Evolutionary conservation across 2,329 filamentous ascomycete species (phyloP), one percentile per base, ranked within the genome.

Genomic region (Pseudocercospora pini-densiflorae): DNA sequence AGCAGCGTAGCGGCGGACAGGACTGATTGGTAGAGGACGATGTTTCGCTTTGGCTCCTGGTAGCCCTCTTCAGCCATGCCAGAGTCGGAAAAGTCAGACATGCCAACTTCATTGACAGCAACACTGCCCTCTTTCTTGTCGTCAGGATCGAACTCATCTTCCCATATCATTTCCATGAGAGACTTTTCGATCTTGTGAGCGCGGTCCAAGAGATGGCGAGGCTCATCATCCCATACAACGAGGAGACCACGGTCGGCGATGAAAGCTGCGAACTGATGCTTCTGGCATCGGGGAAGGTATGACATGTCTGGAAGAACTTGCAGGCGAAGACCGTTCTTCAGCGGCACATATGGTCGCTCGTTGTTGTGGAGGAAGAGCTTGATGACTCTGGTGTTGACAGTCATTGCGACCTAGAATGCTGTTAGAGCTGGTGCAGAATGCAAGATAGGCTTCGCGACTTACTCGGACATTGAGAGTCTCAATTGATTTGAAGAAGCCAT

Each of bases 201-300:
- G 47, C 88, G 82, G 14, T 80, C 77, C 10, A 89, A 77, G 16
- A 89, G 76, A 64, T 85, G 82, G 69, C 84, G 82, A 14, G 87
- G 85, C 47, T 88, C 83, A 69, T 90, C 88, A 51, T 88, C 88
- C 88, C 88, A 90, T 24, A 89, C 86, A 5, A 89, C 80, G n/a
- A 89, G 76, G 45, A 88, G 80, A 51, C 81, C 81, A n/a, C 82
- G 79, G 68, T 88, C 86, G 66, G 84, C 81, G 60, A 89, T 85
- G 74, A 89, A 89, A 8, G 88, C 87, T n/a, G 86, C 87, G 72
- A 88, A 89, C 67, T 89, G 87, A 77, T 89, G 87, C 74, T 89
- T 88, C 73, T 89, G 84, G 71, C 87, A 89, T 24, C 81, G 77
- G 0, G 86, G 85, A 4, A 91, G 79, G 58, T 86, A 83, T 2